Conservation (phyloP, 768 basidiomycete genomes). For the Panaeolus papilionaceus region DNA sequence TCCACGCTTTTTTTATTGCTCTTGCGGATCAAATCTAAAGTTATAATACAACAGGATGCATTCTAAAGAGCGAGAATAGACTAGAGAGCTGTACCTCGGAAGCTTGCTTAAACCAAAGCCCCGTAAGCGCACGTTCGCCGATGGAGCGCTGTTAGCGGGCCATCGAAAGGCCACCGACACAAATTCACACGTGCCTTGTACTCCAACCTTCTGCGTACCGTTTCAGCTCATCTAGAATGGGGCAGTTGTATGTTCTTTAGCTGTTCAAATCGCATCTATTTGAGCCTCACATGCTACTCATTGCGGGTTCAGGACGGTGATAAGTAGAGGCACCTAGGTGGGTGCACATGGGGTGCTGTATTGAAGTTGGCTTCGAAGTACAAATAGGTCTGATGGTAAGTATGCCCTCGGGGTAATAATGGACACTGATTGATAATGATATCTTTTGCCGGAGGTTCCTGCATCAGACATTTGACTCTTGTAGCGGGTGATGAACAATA, state of each 20-base stretch:
- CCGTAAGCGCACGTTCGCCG: neutral
- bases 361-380: neutral
- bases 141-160: neutral
- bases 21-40: constrained; percentile 8
- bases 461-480: constrained; percentile 8
- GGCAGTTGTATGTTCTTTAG: neutral
- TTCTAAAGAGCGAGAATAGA: neutral
- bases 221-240: neutral
- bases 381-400: neutral
- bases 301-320: constrained; percentile 3
- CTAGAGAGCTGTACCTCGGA: neutral
- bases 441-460: neutral
- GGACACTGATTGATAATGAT: neutral
- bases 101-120: neutral
- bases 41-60: neutral
- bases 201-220: neutral
- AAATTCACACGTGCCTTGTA: neutral
- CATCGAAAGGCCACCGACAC: neutral
- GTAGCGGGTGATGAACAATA: constrained; percentile 2
- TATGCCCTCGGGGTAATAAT: constrained; percentile 8
- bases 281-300: neutral
- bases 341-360: neutral
- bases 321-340: neutral
- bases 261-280: neutral
- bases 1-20: neutral